phyloP scores from a whole-genome alignment of 495 filamentous ascomycete genomes.

The Neurospora sp. region DNA sequence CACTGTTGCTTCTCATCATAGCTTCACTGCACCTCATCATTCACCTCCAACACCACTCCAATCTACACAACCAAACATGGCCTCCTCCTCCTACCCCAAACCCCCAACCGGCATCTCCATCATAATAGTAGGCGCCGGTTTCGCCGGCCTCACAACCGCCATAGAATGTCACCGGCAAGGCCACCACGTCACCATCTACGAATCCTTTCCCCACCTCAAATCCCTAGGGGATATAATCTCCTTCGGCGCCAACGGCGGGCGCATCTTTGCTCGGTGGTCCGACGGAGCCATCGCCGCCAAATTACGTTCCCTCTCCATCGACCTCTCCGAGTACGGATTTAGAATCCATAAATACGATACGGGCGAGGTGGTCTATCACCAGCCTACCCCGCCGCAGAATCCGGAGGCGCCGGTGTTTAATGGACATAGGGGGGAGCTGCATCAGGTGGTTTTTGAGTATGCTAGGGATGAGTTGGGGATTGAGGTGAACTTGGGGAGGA shows the following conservation, averaged over 20 bases:
- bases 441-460: conserved; percentile 49
- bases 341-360: conserved; percentile 53
- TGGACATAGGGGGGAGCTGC: conserved; percentile 50
- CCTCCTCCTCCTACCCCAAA: not conserved
- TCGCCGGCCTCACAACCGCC: conserved; percentile 49
- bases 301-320: conserved; percentile 41
- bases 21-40: no score
- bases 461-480: conserved; percentile 45
- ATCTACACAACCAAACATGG: no score
- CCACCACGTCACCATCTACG: conserved; percentile 48
- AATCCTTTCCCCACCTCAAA: conserved; percentile 51
- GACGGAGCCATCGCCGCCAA: conserved; percentile 35
- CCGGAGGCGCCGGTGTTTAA: conserved; percentile 49
- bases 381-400: conserved; percentile 32
- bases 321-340: conserved; percentile 44
- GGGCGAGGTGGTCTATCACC: conserved; percentile 50
- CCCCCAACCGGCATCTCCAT: conserved; percentile 41
- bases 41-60: no score
- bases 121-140: conserved; percentile 48
- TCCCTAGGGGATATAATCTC: conserved; percentile 54
- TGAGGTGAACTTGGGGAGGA: conserved; percentile 43
- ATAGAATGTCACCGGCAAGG: conserved; percentile 55
- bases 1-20: no score
- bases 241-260: conserved; percentile 50
- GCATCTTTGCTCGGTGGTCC: conserved; percentile 45